These are phyloP conservation scores for Penicillium goetzii DNA, from an alignment of 495 filamentous ascomycete species.

Conservation along the genomic window DNA sequence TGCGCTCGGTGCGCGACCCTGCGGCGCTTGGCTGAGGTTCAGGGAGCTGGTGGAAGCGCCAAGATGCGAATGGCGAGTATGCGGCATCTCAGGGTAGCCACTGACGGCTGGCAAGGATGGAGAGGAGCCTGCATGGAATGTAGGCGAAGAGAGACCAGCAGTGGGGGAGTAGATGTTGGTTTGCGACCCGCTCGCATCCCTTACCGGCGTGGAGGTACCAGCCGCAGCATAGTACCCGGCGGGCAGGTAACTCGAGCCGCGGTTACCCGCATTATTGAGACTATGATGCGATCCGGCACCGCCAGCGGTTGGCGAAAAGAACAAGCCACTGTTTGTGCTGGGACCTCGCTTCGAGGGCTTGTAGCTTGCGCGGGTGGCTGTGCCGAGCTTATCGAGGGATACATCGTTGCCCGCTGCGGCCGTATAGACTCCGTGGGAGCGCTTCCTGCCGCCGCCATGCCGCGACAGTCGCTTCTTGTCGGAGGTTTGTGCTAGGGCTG, in stretches of 20 bases:
- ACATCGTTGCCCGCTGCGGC: slow-evolving; percentile 53
- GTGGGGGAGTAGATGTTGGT: slow-evolving; percentile 23
- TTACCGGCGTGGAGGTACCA: slow-evolving; percentile 54
- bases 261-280: slow-evolving; percentile 45
- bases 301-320: slow-evolving; percentile 92
- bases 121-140: slow-evolving; percentile 68
- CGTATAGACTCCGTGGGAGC: slow-evolving; percentile 39
- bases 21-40: slow-evolving; percentile 66
- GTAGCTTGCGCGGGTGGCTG: slow-evolving; percentile 42
- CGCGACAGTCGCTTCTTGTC: slow-evolving; percentile 65
- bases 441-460: slow-evolving; percentile 55
- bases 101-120: slow-evolving; percentile 56
- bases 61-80: slow-evolving; percentile 38
- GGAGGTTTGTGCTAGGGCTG: slow-evolving; percentile 70
- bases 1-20: slow-evolving; percentile 82
- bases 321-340: slow-evolving; percentile 64
- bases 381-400: slow-evolving; percentile 58
- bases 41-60: slow-evolving; percentile 69
- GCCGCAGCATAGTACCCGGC: slow-evolving; percentile 86
- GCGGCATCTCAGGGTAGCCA: slow-evolving; percentile 35
- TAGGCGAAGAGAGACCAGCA: slow-evolving; percentile 31
- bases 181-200: slow-evolving; percentile 18
- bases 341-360: slow-evolving; percentile 50
- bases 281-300: slow-evolving; percentile 34
- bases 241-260: slow-evolving; percentile 75